Conservation (phyloP, 768 basidiomycete genomes). For the Lentinula guzmanii region DNA sequence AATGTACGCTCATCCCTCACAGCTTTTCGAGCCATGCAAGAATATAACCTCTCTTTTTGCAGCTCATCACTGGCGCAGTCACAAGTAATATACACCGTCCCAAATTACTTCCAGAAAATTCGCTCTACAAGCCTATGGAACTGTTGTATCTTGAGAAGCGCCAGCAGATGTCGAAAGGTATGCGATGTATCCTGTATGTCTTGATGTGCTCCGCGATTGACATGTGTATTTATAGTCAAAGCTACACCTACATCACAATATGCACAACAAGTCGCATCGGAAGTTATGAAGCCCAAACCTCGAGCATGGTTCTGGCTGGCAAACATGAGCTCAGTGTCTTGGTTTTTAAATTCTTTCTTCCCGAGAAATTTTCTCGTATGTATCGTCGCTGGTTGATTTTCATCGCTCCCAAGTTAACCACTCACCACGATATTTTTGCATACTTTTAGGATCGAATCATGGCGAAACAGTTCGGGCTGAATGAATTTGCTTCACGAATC, state of each 20-base stretch:
- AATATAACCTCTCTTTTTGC: neutral
- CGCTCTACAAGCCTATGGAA: slow-evolving; percentile 16
- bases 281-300: slow-evolving; percentile 10
- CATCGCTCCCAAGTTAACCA: neutral
- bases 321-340: slow-evolving; percentile 8
- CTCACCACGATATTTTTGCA: neutral
- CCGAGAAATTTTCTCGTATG: slow-evolving; percentile 12
- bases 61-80: slow-evolving; percentile 17
- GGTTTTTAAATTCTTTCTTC: slow-evolving; percentile 15
- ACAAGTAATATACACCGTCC: slow-evolving; percentile 10
- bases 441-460: neutral
- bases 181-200: neutral
- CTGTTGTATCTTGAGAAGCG: slow-evolving; percentile 9
- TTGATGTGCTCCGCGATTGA: neutral
- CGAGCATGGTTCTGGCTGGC: slow-evolving; percentile 16
- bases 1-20: neutral
- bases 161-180: slow-evolving; percentile 11
- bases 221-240: slow-evolving; percentile 5
- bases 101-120: slow-evolving; percentile 9
- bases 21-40: neutral
- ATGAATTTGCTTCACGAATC: neutral
- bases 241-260: slow-evolving; percentile 13
- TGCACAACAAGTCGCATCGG: slow-evolving; percentile 13
- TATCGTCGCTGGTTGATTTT: neutral
- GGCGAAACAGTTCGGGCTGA: neutral